These are phyloP conservation scores for Sclerotinia glacialis DNA, from an alignment of 2,329 filamentous ascomycete genomes.

Conservation along the genomic window DNA sequence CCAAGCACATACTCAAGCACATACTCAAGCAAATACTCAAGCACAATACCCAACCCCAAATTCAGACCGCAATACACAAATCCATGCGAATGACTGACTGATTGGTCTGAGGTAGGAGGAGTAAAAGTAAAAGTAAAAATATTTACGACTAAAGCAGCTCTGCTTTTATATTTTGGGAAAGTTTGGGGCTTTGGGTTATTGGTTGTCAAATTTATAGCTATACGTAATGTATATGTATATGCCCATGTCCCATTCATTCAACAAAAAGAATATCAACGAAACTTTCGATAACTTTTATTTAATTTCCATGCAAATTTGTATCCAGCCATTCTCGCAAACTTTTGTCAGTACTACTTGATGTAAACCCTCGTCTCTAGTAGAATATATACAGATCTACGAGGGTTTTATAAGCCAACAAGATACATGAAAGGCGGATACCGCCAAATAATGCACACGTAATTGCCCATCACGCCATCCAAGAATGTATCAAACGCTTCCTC, in stretches of 20 bases:
- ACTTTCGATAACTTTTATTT: not conserved
- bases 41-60: too few relatives aligned
- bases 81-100: not conserved
- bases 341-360: not conserved
- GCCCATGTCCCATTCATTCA: not conserved
- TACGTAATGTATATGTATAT: not conserved
- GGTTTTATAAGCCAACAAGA: not conserved
- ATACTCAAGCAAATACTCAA: too few relatives aligned
- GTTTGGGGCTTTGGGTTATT: too few relatives aligned
- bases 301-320: not conserved
- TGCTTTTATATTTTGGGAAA: not conserved
- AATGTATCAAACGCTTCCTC: not conserved
- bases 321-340: not conserved
- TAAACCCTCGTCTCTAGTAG: conserved; percentile 1
- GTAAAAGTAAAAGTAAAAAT: not conserved
- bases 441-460: not conserved
- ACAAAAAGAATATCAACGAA: too few relatives aligned
- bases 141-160: not conserved
- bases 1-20: too few relatives aligned
- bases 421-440: not conserved
- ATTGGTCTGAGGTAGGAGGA: not conserved
- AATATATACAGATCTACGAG: not conserved
- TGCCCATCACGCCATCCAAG: not conserved
- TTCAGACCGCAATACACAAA: too few relatives aligned
- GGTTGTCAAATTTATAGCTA: not conserved